These are phyloP conservation scores for Xerophyta viscosa DNA, from an alignment of 106 monocot species.

Conservation along the genomic window DNA sequence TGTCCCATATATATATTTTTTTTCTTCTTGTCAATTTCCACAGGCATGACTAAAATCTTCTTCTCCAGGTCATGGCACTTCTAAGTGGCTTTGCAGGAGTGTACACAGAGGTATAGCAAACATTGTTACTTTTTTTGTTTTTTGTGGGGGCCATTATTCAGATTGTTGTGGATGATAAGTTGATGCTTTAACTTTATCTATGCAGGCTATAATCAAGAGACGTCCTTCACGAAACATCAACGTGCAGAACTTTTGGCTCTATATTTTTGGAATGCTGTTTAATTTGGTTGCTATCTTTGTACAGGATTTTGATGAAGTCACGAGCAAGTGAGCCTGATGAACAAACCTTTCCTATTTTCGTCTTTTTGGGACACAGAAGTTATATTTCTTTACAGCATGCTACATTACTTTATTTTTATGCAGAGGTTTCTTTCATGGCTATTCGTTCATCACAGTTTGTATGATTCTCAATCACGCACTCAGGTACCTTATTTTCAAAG, in stretches of 20 bases:
- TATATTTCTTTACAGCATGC: background rate
- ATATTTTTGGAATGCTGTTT: constrained; percentile 89
- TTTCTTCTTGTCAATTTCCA: background rate
- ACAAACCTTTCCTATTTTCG: constrained; percentile 2
- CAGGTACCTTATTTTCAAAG: constrained; percentile 40
- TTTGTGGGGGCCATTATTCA: background rate
- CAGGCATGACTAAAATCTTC: background rate
- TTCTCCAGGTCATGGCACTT: constrained; percentile 87
- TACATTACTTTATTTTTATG: background rate
- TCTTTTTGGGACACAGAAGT: background rate
- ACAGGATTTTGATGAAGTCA: constrained; percentile 91
- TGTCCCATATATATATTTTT: background rate
- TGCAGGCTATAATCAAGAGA: constrained; percentile 94
- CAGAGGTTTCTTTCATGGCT: constrained; percentile 99
- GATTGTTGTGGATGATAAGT: background rate
- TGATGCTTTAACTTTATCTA: background rate
- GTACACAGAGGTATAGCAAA: constrained; percentile 69
- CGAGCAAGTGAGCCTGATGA: constrained; percentile 55
- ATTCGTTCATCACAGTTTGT: constrained; percentile 73
- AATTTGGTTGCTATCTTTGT: constrained; percentile 78
- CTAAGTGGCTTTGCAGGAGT: constrained; percentile 97
- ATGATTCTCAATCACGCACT: constrained; percentile 99
- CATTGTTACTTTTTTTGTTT: background rate
- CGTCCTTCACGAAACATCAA: constrained; percentile 97
- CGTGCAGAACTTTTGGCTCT: constrained; percentile 98